Evolutionary conservation across 2,329 filamentous ascomycete genomes (phyloP), one percentile per base, ranked within the genome.

Genomic region (Alternaria sp.): DNA sequence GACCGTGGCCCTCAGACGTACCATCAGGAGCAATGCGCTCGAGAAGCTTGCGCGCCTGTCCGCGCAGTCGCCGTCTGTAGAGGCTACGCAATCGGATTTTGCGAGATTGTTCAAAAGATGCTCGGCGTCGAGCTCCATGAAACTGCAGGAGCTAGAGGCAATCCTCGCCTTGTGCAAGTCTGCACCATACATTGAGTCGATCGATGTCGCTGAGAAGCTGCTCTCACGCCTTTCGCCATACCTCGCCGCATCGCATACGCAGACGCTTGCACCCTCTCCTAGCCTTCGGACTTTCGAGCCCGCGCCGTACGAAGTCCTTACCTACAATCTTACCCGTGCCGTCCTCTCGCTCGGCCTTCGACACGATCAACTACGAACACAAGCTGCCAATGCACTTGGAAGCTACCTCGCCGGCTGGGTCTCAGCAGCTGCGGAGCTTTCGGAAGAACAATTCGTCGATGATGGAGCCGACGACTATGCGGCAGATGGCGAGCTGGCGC

Each of bases 151-250:
- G 83, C 90, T 97, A 68, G 94, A 99, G 78, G 91, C 96, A 54
- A 85, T 99, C 26, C 82, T 98, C 26, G 93, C 95, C 43, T 85
- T 99, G 26, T 98, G 94, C 83, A 94, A 94, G 80, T 92, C 94
- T 54, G 92, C 94, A 4, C 90, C 93, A 4, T 86, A 88, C 24
- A 85, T 98, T 26, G 85, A 89, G 53, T 89, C 88, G 46, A 79
- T 82, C 42, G 87, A 92, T 62, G 90, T 91, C 73, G 94, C 93
- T 28, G 88, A 91, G 71, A 90, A 88, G 70, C 87, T 99, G 39
- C 87, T 89, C n/a, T 84, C 85, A 34, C 93, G 96, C 68, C 82
- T 99, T 41, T 86, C 89, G 7, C 91, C 90, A 5, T 98, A 98
- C 78, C 86, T 98, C 12, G 88, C 93, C 67, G 92, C 97, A 76